These are phyloP conservation scores for Eragrostis tef DNA, from an alignment of 202 grass and related monocot genomes.

Conservation along the genomic window DNA sequence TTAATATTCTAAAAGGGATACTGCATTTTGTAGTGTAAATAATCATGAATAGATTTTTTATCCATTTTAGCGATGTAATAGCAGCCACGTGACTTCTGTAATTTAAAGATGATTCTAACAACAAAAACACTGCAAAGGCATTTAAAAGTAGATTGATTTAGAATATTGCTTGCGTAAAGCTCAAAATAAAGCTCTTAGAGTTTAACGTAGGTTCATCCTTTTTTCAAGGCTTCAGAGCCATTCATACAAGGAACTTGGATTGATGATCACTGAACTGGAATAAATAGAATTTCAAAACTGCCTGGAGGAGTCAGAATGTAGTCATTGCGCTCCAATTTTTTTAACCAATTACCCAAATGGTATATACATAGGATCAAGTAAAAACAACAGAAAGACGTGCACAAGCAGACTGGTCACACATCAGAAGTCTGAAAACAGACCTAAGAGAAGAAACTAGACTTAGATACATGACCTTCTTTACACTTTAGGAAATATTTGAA, in stretches of 20 bases:
- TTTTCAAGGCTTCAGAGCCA: background rate
- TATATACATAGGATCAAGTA: constrained; percentile 25
- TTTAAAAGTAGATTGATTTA: background rate
- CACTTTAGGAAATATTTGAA: constrained; percentile 32
- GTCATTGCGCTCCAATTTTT: background rate
- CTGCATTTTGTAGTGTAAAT: background rate
- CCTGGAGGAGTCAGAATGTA: background rate
- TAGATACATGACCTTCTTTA: constrained; percentile 38
- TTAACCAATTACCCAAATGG: background rate
- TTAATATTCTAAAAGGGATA: background rate
- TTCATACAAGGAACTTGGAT: background rate
- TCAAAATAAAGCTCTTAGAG: background rate
- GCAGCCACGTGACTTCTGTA: background rate
- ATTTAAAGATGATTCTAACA: background rate
- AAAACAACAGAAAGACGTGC: constrained; percentile 19
- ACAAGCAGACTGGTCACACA: constrained; percentile 9
- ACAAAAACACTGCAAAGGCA: background rate
- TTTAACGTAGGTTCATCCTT: background rate
- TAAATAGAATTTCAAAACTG: background rate
- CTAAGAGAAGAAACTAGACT: constrained; percentile 4
- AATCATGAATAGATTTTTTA: background rate
- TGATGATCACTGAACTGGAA: background rate
- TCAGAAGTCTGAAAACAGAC: constrained; percentile 23
- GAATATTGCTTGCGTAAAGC: background rate
- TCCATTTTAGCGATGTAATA: background rate